phyloP scores from a whole-genome alignment of 2,329 filamentous ascomycete genomes.

The Monilinia vaccinii-corymbosi region DNA sequence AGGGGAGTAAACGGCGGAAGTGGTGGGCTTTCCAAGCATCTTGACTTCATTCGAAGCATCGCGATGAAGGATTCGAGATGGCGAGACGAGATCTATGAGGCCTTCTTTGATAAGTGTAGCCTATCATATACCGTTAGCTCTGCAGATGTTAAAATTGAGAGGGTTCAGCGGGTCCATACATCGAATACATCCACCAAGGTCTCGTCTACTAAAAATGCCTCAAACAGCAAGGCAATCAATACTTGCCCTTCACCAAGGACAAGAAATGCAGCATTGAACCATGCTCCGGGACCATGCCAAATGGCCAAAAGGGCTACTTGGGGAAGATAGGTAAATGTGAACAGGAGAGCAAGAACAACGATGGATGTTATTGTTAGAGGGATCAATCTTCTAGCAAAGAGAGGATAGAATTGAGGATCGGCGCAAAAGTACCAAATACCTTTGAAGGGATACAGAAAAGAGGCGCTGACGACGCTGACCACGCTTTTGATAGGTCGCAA shows the following conservation, averaged over 20 bases:
- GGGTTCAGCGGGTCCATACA: conserved; percentile 39
- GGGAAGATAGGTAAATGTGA: conserved; percentile 79
- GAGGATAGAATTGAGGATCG: conserved; percentile 72
- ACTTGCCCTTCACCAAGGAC: conserved; percentile 63
- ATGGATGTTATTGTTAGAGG: conserved; percentile 74
- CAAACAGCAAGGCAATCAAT: conserved; percentile 45
- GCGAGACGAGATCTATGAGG: conserved; percentile 57
- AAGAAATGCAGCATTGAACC: conserved; percentile 78
- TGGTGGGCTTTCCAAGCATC: conserved; percentile 74
- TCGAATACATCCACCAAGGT: conserved; percentile 77
- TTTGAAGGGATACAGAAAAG: conserved; percentile 46
- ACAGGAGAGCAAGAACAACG: conserved; percentile 76
- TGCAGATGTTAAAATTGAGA: background rate
- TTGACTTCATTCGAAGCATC: conserved; percentile 66
- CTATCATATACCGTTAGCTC: conserved; percentile 9
- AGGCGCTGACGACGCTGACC: conserved; percentile 25
- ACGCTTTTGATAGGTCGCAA: conserved; percentile 19
- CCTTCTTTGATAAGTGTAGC: conserved; percentile 68
- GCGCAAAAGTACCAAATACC: conserved; percentile 76
- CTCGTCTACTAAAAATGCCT: conserved; percentile 75
- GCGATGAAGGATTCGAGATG: conserved; percentile 54
- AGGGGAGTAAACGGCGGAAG: conserved; percentile 68
- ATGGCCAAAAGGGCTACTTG: conserved; percentile 83
- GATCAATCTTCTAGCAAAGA: conserved; percentile 68
- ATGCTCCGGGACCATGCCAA: conserved; percentile 82